Evolutionary conservation across 192 early-diverging fungal species (phyloP).

Genomic region (Backusella westeae): DNA sequence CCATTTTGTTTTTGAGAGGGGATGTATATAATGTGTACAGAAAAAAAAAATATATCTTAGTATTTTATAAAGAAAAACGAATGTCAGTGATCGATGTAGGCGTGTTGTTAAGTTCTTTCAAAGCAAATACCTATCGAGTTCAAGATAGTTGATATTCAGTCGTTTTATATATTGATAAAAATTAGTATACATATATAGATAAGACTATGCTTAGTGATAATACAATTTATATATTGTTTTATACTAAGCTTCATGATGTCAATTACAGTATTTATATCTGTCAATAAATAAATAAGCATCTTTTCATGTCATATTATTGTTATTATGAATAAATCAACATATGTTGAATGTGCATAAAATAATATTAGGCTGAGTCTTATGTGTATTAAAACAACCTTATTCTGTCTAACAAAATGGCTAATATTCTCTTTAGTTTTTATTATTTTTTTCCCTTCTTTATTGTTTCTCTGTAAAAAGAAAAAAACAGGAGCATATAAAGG

Average conservation of each 20-base stretch:
- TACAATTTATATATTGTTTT: background rate
- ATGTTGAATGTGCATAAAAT: background rate
- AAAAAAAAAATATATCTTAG: too few relatives aligned
- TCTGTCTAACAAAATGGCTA: background rate
- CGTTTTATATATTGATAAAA: background rate
- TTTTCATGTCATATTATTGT: background rate
- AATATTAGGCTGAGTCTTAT: background rate
- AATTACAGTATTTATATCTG: background rate
- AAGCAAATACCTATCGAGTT: too few relatives aligned
- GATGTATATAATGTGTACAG: too few relatives aligned
- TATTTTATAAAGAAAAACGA: too few relatives aligned
- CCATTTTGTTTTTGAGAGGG: background rate
- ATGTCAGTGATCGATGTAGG: background rate
- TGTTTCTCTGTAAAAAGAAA: background rate
- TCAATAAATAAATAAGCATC: background rate
- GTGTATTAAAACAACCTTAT: background rate
- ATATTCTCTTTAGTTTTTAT: background rate
- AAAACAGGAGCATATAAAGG: background rate
- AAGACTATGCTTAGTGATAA: background rate
- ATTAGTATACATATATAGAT: background rate
- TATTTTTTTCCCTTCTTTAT: background rate
- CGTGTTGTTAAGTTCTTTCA: too few relatives aligned
- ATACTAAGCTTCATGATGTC: background rate
- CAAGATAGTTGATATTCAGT: background rate
- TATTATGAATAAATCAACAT: background rate